These are phyloP conservation scores for Neurospora terricola DNA, from an alignment of 495 filamentous ascomycete species.

Conservation along the genomic window DNA sequence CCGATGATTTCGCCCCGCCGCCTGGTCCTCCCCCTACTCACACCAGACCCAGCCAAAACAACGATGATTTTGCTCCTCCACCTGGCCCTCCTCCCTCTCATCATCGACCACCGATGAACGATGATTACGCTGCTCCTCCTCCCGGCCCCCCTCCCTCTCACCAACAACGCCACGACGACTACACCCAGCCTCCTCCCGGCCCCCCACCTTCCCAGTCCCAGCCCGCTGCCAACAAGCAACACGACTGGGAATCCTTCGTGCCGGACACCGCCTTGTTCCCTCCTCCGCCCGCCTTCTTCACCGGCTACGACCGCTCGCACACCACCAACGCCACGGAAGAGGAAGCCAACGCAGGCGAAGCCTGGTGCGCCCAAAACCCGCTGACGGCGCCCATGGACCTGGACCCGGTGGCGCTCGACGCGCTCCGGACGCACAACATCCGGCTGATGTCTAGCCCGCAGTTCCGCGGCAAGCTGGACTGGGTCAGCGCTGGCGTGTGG, in stretches of 20 bases:
- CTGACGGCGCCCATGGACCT: constrained; percentile 48
- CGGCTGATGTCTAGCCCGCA: constrained; percentile 22
- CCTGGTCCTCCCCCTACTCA: background rate
- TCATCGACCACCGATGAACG: background rate
- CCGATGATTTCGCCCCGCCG: background rate
- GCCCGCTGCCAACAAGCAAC: constrained; percentile 28
- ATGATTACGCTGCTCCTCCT: constrained; percentile 17
- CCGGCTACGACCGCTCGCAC: constrained; percentile 52
- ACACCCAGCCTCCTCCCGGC: constrained; percentile 28
- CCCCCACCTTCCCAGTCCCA: constrained; percentile 39
- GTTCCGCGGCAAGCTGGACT: constrained; percentile 23
- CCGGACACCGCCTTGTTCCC: constrained; percentile 74
- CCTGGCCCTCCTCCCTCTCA: constrained; percentile 24
- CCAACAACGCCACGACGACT: constrained; percentile 7
- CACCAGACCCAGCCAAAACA: background rate
- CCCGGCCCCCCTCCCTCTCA: constrained; percentile 28
- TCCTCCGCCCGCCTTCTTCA: constrained; percentile 62
- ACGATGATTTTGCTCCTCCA: constrained; percentile 23
- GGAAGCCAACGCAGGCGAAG: constrained; percentile 62
- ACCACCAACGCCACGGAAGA: constrained; percentile 62
- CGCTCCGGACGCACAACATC: constrained; percentile 24
- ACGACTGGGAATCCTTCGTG: constrained; percentile 72
- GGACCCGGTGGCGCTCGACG: constrained; percentile 28
- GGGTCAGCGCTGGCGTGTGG: constrained; percentile 36
- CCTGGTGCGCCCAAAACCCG: constrained; percentile 58